Evolutionary conservation across 305 asterid species (phyloP).

Genomic region (Nicotiana rustica): DNA sequence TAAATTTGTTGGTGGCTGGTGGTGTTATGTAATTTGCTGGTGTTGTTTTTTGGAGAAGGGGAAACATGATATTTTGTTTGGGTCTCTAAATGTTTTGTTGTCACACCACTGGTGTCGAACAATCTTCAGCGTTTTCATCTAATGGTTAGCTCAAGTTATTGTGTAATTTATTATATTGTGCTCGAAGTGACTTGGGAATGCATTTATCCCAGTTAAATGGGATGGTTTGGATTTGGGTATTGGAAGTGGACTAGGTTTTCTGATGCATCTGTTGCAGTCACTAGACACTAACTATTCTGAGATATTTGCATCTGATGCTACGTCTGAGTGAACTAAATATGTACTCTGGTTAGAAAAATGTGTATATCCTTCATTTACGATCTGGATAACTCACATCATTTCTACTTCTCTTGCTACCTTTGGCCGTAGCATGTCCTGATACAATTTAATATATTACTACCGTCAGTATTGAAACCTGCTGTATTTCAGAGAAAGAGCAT

Average conservation of each 20-base stretch:
- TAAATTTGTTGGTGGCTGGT: not conserved
- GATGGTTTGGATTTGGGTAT: not conserved
- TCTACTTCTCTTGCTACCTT: no score
- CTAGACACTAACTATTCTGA: not conserved
- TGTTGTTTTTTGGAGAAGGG: not conserved
- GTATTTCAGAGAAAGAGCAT: not conserved
- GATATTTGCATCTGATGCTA: not conserved
- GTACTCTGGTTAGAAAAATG: not conserved
- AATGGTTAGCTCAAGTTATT: not conserved
- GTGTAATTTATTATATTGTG: not conserved
- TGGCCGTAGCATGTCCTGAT: not conserved
- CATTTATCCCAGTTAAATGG: not conserved
- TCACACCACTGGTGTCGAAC: constrained; percentile 22
- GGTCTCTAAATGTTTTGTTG: not conserved
- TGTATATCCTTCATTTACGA: not conserved
- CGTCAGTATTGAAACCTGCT: not conserved
- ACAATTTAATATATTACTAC: not conserved
- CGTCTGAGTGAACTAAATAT: not conserved
- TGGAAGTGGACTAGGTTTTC: not conserved
- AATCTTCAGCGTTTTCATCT: not conserved
- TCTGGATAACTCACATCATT: not conserved
- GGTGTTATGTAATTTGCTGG: not conserved
- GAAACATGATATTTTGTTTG: not conserved
- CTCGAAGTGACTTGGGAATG: not conserved
- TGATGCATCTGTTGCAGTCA: not conserved